These are phyloP conservation scores for Leishmania arabica DNA, from an alignment of 208 protist genomes.

Conservation along the genomic window DNA sequence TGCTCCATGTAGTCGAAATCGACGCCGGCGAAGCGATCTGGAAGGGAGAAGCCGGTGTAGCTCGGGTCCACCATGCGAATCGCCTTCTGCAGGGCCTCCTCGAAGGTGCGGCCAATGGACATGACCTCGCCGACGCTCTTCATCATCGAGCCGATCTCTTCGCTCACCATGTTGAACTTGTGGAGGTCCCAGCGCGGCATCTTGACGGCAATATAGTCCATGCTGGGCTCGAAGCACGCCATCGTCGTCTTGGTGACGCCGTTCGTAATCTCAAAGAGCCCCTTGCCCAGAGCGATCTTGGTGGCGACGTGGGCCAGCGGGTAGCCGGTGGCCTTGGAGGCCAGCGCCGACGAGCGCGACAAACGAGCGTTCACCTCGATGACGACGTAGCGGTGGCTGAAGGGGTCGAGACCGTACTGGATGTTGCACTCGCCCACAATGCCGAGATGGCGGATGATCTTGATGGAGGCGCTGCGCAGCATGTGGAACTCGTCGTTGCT, in stretches of 20 bases:
- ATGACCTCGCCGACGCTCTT: constrained; percentile 98
- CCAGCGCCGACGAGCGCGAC: constrained; percentile 96
- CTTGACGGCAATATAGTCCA: constrained; percentile 98
- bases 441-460: constrained; percentile 96
- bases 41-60: constrained; percentile 87
- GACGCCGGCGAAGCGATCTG: constrained; percentile 44
- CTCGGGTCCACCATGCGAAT: constrained; percentile 95
- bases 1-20: constrained; percentile 86
- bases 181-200: constrained; percentile 95
- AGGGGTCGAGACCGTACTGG: constrained; percentile 98
- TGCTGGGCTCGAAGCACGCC: constrained; percentile 97
- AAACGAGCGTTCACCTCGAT: constrained; percentile 99
- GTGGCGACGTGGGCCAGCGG: constrained; percentile 98
- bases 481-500: constrained; percentile 98
- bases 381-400: constrained; percentile 97
- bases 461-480: constrained; percentile 94
- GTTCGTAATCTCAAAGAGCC: constrained; percentile 93
- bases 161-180: constrained; percentile 96
- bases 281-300: constrained; percentile 97
- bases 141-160: constrained; percentile 95
- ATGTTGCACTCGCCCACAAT: constrained; percentile 99
- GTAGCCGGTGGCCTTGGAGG: constrained; percentile 99
- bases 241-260: constrained; percentile 94
- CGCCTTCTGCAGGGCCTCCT: constrained; percentile 98
- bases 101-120: constrained; percentile 98